phyloP scores from a whole-genome alignment of 2,329 filamentous ascomycete genomes.

The Colletotrichum sp. region DNA sequence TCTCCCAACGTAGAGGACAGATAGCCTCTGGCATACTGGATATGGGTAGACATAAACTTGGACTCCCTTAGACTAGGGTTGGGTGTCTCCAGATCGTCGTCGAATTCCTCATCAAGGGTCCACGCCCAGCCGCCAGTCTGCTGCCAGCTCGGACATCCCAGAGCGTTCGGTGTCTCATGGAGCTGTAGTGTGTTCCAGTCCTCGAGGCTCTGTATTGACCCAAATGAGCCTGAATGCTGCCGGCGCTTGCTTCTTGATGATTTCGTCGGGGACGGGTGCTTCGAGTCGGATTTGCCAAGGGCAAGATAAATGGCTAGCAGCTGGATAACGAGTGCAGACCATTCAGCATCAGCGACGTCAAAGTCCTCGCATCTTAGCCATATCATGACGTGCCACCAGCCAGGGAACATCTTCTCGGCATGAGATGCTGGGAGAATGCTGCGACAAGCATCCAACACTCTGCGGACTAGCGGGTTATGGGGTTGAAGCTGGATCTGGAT shows the following conservation, averaged over 20 bases:
- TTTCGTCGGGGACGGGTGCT: slow-evolving; percentile 6
- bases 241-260: slow-evolving; percentile 31
- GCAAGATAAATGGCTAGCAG: slow-evolving; percentile 69
- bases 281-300: slow-evolving; percentile 49
- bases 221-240: slow-evolving; percentile 39
- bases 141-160: slow-evolving; percentile 61
- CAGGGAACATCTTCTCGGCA: slow-evolving; percentile 66
- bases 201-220: slow-evolving; percentile 38
- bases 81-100: slow-evolving; percentile 34
- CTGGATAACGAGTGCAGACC: slow-evolving; percentile 70
- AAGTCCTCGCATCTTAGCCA: slow-evolving; percentile 65
- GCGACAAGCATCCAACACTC: slow-evolving; percentile 65
- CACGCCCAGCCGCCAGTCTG: slow-evolving; percentile 73
- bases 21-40: slow-evolving; percentile 69
- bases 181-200: slow-evolving; percentile 55
- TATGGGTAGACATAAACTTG: slow-evolving; percentile 56
- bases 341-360: slow-evolving; percentile 62
- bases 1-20: slow-evolving; percentile 64
- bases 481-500: slow-evolving; percentile 73
- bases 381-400: slow-evolving; percentile 76
- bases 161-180: slow-evolving; percentile 52
- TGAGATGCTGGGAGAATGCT: slow-evolving; percentile 66
- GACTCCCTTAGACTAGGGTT: slow-evolving; percentile 27
- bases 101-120: slow-evolving; percentile 63
- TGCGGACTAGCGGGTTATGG: slow-evolving; percentile 64